Base-by-base conservation (phyloP, 108 stramenopile genomes). In the Nitzschia sp. region DNA sequence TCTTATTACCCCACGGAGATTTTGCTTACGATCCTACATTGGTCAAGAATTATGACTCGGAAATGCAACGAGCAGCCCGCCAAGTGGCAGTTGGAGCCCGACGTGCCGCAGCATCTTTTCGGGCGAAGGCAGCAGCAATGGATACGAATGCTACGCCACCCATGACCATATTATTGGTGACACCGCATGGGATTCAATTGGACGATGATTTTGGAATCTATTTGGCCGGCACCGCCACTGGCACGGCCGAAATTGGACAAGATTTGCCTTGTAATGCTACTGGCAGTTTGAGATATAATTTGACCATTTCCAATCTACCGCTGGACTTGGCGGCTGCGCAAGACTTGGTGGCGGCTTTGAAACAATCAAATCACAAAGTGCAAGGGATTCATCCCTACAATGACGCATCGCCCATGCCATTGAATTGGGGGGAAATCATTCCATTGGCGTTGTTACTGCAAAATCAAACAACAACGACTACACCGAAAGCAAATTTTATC, bases 11-110 rank as follows among this genome's bases (percentile, higher is more conserved):
- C 4, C 82, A 82, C 66, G 82, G 82, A 21, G 82, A 82, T 62
- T 78, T 82, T 42, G 82, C 74, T 1, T 78, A 34, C n/a, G 82
- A 82, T 68, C 82, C 82, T 0, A 59, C 77, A 8, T 68, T 79
- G 17, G 42, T 78, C 23, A 19, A 17, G 0, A 28, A n/a, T 30
- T 15, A 54, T 45, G 63, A 47, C 18, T 31, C 48, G 15, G 19
- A 0, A 1, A 45, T 53, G 23, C 66, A 67, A 4, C 2, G 26
- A 3, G 54, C 57, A 21, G 72, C 72, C 13, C 30, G 70, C 18
- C 9, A 56, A n/a, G 48, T 79, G 11, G 68, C 72, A 17, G 0
- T 0, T 11, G 71, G 51, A 29, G 32, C 81, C 47, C 72, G 72
- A n/a, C 9, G 31, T 1, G 67, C 74, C 9, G 68, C 36, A 46